Evolutionary conservation across 1,139 yeast species (phyloP), one percentile per base, ranked within the genome.

Genomic region (Hyphopichia wangnamkhiaoensis): DNA sequence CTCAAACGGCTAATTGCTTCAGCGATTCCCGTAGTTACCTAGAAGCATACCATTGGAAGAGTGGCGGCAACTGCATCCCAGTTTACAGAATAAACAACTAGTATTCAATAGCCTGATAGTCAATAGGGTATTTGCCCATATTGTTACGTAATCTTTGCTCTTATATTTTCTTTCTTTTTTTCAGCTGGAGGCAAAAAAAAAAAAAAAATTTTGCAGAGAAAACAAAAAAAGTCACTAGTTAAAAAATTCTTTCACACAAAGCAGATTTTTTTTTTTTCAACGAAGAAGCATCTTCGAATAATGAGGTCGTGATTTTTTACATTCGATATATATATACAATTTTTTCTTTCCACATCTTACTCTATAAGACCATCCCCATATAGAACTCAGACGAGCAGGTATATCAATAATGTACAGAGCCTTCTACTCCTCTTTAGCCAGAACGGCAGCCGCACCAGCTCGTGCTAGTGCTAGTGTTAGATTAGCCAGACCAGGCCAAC

Each of bases 401-500:
- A 10, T 29, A 29, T 7, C 7, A 5, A 24, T 5, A 19, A 35
- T 35, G 37, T 24, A 35, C 15, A 35, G 37, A 28, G 33, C 33
- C 17, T 31, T 23, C 23, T 18, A 31, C 29, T 15, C 28, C 10
- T 27, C 37, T 8, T 21, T 35, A 23, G 16, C 33, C n/a, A 33
- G 40, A 23, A 13, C 35, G n/a, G 34, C 34, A 8, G 16, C 30
- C 25, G 34, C 34, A 18, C 20, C 37, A 21, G 38, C 34, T 15
- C 37, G 37, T 15, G 12, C 31, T n/a, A 14, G 25, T 10, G n/a
- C 26, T 12, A 16, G 39, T 18, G 10, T 28, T 14, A 30, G 33
- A 17, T 21, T 33, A 18, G 31, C 35, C 18, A 33, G 35, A 29
- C 36, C 42, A 15, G 9, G 16, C 15, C 6, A 17, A 14, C 29